phyloP scores from a whole-genome alignment of 441 rosid genomes.

The Aleurites moluccanus region DNA sequence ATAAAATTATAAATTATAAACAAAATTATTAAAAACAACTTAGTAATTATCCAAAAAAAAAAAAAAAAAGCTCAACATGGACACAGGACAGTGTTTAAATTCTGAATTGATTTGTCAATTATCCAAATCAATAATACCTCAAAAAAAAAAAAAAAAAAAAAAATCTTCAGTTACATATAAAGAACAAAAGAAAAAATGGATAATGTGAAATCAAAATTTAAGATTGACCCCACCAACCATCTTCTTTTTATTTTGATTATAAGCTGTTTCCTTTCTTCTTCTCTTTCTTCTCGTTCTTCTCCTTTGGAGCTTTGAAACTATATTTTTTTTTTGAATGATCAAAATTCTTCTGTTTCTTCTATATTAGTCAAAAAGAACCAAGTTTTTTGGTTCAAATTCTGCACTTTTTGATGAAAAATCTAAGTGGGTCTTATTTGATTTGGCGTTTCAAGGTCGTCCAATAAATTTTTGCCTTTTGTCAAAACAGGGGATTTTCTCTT shows the following conservation, averaged over 20 bases:
- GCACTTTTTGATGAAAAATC: conserved; percentile 15
- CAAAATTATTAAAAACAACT: neutral
- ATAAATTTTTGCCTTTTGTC: no score
- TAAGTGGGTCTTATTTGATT: conserved; percentile 18
- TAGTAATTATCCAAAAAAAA: neutral
- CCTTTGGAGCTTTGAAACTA: neutral
- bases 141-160: no score
- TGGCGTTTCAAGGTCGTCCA: no score
- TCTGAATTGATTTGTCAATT: conserved; percentile 4
- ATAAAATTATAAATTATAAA: no score
- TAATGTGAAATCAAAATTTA: conserved; percentile 24
- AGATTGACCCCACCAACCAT: conserved; percentile 9
- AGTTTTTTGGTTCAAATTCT: conserved; percentile 11
- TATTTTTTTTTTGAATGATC: no score
- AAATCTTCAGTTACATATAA: no score
- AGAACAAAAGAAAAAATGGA: conserved; percentile 2
- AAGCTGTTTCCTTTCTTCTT: neutral
- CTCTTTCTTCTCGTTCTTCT: neutral
- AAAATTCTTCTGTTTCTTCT: neutral
- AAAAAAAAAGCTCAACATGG: neutral
- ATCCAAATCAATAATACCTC: neutral
- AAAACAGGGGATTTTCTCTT: neutral
- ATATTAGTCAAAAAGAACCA: conserved; percentile 19
- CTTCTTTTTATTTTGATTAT: neutral
- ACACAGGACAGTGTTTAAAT: neutral